A percentile compares a stretch with the other conserved stretches of the same genome.
These are phyloP conservation scores for Penicillium sp. DNA, from an alignment of 2,329 filamentous ascomycete genomes.

Conservation along the genomic window DNA sequence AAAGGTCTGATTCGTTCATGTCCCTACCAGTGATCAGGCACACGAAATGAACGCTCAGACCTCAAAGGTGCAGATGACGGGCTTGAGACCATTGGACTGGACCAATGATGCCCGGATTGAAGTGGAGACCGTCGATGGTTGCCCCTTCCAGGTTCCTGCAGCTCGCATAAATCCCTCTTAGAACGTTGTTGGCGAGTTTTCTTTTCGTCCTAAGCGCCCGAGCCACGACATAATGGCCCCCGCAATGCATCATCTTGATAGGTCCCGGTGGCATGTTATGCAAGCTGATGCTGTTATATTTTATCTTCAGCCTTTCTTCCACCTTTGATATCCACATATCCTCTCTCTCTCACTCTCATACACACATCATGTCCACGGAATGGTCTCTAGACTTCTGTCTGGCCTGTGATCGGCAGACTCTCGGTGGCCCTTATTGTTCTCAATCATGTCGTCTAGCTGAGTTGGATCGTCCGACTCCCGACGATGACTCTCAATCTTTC, in stretches of 20 bases:
- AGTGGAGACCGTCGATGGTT: conserved; percentile 14
- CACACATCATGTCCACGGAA: conserved; percentile 35
- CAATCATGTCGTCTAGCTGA: conserved; percentile 87
- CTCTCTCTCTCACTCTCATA: neutral
- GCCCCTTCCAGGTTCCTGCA: conserved; percentile 26
- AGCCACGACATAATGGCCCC: conserved; percentile 20
- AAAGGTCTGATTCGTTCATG: neutral
- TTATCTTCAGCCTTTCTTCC: neutral
- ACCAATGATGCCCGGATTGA: neutral
- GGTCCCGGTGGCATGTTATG: conserved; percentile 10
- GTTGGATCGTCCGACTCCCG: conserved; percentile 68
- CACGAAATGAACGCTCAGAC: conserved; percentile 2
- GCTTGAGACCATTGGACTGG: conserved; percentile 5
- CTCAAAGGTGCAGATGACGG: conserved; percentile 17
- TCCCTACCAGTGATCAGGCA: conserved; percentile 1
- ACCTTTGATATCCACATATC: neutral
- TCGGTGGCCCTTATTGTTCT: conserved; percentile 83
- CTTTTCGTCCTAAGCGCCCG: conserved; percentile 25
- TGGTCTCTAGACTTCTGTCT: conserved; percentile 95
- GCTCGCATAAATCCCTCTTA: conserved; percentile 11
- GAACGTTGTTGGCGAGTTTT: neutral
- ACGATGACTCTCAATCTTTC: conserved; percentile 33
- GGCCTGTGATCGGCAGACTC: conserved; percentile 85
- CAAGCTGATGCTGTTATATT: conserved; percentile 4
- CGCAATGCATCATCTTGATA: conserved; percentile 7